These are phyloP conservation scores for Russula sp. DNA, from an alignment of 768 basidiomycete species.

Conservation along the genomic window DNA sequence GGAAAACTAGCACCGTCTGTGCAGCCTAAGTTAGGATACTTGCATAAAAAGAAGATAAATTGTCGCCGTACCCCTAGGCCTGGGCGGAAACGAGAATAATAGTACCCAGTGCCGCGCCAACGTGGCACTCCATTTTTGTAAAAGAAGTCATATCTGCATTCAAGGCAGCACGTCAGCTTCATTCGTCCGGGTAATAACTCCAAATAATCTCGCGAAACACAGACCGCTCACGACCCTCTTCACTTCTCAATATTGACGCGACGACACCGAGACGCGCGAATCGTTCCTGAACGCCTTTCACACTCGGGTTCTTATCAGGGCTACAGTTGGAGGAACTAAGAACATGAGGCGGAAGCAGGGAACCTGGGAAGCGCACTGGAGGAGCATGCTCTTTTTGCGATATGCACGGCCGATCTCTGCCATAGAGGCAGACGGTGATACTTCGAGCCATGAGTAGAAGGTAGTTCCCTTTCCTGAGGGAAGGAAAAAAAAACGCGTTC, in stretches of 20 bases:
- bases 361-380: slow-evolving; percentile 64
- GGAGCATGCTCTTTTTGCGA: slow-evolving; percentile 80
- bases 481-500: neutral
- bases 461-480: slow-evolving; percentile 75
- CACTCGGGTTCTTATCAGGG: slow-evolving; percentile 92
- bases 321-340: slow-evolving; percentile 40
- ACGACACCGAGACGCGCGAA: slow-evolving; percentile 92
- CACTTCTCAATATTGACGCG: slow-evolving; percentile 71
- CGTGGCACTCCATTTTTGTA: slow-evolving; percentile 96
- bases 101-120: slow-evolving; percentile 96
- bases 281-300: slow-evolving; percentile 78
- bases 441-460: slow-evolving; percentile 92
- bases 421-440: slow-evolving; percentile 68
- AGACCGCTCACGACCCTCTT: slow-evolving; percentile 73
- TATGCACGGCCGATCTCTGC: slow-evolving; percentile 86
- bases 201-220: slow-evolving; percentile 30
- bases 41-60: neutral
- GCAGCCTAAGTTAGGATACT: slow-evolving; percentile 10
- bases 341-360: neutral
- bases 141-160: slow-evolving; percentile 80
- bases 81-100: slow-evolving; percentile 95
- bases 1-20: slow-evolving; percentile 74
- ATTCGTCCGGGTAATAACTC: slow-evolving; percentile 7
- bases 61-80: slow-evolving; percentile 62
- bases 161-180: slow-evolving; percentile 7